phyloP scores from a whole-genome alignment of 1,284 basidiomycete genomes.

The Pulveroboletus sp. region DNA sequence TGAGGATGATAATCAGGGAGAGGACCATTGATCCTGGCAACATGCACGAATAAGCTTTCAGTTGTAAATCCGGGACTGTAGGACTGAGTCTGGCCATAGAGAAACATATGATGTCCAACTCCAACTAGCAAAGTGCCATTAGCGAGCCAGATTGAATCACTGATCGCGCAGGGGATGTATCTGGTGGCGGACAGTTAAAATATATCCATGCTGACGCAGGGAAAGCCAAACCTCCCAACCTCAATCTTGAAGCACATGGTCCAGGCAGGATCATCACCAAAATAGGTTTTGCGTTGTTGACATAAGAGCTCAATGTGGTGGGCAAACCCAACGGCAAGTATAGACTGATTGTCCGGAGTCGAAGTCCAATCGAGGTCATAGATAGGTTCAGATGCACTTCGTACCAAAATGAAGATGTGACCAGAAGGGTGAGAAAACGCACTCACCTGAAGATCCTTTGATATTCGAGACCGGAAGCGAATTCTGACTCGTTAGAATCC shows the following conservation, averaged over 20 bases:
- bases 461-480: conserved; percentile 85
- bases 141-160: conserved; percentile 85
- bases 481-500: conserved; percentile 94
- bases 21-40: conserved; percentile 79
- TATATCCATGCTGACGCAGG: not conserved
- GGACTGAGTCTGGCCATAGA: conserved; percentile 51
- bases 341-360: conserved; percentile 85
- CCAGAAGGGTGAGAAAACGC: conserved; percentile 12
- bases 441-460: conserved; percentile 54
- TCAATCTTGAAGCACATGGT: conserved; percentile 70
- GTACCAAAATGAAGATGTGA: not conserved
- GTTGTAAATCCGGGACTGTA: conserved; percentile 24
- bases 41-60: conserved; percentile 74
- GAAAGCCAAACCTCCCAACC: conserved; percentile 51
- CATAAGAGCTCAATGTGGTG: conserved; percentile 79
- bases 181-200: conserved; percentile 35
- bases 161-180: conserved; percentile 73
- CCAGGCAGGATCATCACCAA: conserved; percentile 80
- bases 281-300: conserved; percentile 87
- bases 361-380: conserved; percentile 88
- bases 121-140: conserved; percentile 75
- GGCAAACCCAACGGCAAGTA: conserved; percentile 82
- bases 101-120: conserved; percentile 74
- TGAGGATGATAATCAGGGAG: conserved; percentile 89
- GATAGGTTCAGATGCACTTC: conserved; percentile 48